Evolutionary conservation across 2,329 filamentous ascomycete genomes (phyloP).

Genomic region (Verticillium tricorpus): DNA sequence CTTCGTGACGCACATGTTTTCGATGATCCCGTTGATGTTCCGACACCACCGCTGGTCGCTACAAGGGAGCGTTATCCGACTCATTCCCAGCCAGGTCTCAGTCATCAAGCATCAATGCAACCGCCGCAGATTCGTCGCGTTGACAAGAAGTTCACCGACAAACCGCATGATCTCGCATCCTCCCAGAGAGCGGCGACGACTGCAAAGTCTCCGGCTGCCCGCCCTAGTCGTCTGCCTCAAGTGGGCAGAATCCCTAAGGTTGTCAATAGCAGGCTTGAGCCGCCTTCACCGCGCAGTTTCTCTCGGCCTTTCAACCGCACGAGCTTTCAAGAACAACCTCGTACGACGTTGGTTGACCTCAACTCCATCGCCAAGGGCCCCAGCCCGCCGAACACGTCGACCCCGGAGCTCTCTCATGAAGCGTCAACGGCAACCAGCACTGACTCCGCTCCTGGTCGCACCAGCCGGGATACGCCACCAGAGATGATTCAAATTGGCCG

Average conservation of each 20-base stretch:
- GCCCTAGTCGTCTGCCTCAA: constrained; percentile 67
- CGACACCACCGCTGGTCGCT: constrained; percentile 6
- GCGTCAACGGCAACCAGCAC: constrained; percentile 27
- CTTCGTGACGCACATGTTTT: constrained; percentile 44
- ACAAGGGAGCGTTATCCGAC: neutral
- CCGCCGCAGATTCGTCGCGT: neutral
- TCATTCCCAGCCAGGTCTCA: neutral
- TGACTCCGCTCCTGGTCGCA: constrained; percentile 9
- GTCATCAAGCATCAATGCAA: neutral
- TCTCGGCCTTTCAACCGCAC: constrained; percentile 71
- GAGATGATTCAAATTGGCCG: constrained; percentile 24
- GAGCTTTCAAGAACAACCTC: constrained; percentile 37
- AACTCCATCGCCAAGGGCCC: constrained; percentile 38
- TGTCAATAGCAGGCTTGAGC: constrained; percentile 62
- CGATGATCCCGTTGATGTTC: constrained; percentile 3
- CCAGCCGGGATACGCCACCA: constrained; percentile 20
- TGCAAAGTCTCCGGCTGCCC: constrained; percentile 10
- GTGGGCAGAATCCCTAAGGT: constrained; percentile 85
- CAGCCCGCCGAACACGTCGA: constrained; percentile 35
- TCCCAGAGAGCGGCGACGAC: neutral
- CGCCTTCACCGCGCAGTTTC: constrained; percentile 72
- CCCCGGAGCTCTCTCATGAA: constrained; percentile 32
- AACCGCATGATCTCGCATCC: constrained; percentile 1
- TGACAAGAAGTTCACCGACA: neutral
- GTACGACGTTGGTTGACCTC: constrained; percentile 21